Evolutionary conservation across 208 protist species (phyloP).

Genomic region (Trypanosoma platydactyli): DNA sequence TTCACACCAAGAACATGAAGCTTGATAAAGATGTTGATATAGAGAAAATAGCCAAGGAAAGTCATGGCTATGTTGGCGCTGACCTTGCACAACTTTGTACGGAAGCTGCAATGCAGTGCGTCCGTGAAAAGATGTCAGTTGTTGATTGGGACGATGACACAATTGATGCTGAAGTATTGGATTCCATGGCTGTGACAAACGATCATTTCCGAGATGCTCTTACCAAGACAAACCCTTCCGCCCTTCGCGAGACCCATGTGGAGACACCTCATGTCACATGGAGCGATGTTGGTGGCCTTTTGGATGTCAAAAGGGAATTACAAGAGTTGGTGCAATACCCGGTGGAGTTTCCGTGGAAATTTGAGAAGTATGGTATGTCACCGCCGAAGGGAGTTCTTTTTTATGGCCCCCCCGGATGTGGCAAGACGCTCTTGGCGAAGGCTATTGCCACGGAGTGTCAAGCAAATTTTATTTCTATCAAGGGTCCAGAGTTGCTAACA

Average conservation of each 20-base stretch:
- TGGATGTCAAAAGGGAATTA: slow-evolving; percentile 98
- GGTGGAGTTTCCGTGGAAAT: slow-evolving; percentile 99
- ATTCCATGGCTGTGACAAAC: slow-evolving; percentile 97
- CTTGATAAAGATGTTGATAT: slow-evolving; percentile 98
- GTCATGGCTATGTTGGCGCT: slow-evolving; percentile 99
- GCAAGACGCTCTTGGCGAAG: slow-evolving; percentile 98
- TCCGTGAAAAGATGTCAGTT: slow-evolving; percentile 99
- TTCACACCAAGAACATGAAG: slow-evolving; percentile 99
- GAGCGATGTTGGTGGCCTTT: slow-evolving; percentile 99
- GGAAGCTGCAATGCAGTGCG: slow-evolving; percentile 99
- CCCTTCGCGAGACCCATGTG: slow-evolving; percentile 98
- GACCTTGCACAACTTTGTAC: slow-evolving; percentile 99
- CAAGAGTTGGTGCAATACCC: slow-evolving; percentile 99
- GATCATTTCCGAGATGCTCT: slow-evolving; percentile 99
- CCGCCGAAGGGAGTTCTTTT: slow-evolving; percentile 98
- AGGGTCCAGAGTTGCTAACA: slow-evolving; percentile 99
- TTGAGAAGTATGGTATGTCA: slow-evolving; percentile 99
- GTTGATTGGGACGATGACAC: slow-evolving; percentile 99
- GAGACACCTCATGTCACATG: slow-evolving; percentile 99
- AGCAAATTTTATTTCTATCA: slow-evolving; percentile 99
- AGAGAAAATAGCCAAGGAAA: slow-evolving; percentile 96
- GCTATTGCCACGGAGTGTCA: slow-evolving; percentile 99
- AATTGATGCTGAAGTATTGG: slow-evolving; percentile 98
- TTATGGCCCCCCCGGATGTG: slow-evolving; percentile 99
- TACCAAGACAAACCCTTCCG: slow-evolving; percentile 97